Conservation (phyloP, 1,284 basidiomycete species). For the Melampsora larici-populina region DNA sequence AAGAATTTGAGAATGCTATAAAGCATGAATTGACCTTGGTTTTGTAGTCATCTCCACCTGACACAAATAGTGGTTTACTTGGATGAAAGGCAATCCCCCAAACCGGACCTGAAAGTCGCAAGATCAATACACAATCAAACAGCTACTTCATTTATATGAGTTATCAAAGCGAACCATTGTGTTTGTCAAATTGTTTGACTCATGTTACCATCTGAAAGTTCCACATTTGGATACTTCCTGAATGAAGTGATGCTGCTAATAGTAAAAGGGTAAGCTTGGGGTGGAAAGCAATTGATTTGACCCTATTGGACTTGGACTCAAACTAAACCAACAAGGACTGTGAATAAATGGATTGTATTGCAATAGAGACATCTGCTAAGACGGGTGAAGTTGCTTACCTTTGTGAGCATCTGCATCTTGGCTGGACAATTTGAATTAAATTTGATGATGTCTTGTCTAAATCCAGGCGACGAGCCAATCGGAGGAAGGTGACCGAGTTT, state of each 20-base stretch:
- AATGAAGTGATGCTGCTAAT: slow-evolving; percentile 94
- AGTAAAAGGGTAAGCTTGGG: slow-evolving; percentile 86
- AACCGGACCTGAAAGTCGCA: slow-evolving; percentile 70
- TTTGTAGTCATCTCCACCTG: slow-evolving; percentile 99
- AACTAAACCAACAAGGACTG: too few species aligned
- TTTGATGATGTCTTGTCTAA: not conserved
- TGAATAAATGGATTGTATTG: not conserved
- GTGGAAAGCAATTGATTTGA: slow-evolving; percentile 81
- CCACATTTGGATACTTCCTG: slow-evolving; percentile 98
- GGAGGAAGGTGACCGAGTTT: too few species aligned
- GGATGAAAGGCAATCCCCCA: slow-evolving; percentile 94
- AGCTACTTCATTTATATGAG: not conserved
- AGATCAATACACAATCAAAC: not conserved
- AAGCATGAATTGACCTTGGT: slow-evolving; percentile 78
- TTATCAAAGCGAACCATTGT: slow-evolving; percentile 68
- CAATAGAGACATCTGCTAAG: slow-evolving; percentile 8
- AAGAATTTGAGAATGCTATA: slow-evolving; percentile 8
- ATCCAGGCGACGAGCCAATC: not conserved
- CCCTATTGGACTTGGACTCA: slow-evolving; percentile 98
- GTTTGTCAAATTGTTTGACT: slow-evolving; percentile 97
- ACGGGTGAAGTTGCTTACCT: slow-evolving; percentile 55
- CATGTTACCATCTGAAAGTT: slow-evolving; percentile 99
- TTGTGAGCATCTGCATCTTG: slow-evolving; percentile 65
- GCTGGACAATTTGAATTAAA: slow-evolving; percentile 11
- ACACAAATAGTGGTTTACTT: slow-evolving; percentile 83